These are phyloP conservation scores for Combretum micranthum DNA, from an alignment of 345 rosid species.

Conservation along the genomic window DNA sequence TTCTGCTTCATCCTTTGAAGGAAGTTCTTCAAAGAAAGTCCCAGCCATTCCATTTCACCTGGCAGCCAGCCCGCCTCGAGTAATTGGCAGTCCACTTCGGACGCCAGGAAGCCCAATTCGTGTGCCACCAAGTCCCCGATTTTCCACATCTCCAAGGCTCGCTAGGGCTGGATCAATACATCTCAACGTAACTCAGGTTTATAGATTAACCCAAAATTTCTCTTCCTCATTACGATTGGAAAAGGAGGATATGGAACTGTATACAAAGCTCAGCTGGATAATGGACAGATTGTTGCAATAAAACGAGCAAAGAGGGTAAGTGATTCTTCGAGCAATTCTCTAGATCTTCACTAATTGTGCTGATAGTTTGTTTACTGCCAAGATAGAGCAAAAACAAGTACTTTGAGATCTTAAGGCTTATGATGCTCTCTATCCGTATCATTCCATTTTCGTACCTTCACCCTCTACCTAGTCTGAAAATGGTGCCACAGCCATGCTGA, in stretches of 20 bases:
- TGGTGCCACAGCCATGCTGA: too few species aligned
- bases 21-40: conserved; percentile 46
- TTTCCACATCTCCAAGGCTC: conserved; percentile 68
- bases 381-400: too few species aligned
- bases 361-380: too few species aligned
- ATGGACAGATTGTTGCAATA: conserved; percentile 75
- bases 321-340: conserved; percentile 2
- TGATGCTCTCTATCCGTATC: too few species aligned
- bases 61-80: conserved; percentile 70
- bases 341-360: too few species aligned
- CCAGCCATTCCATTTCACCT: conserved; percentile 59
- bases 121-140: conserved; percentile 79
- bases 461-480: too few species aligned
- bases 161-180: conserved; percentile 56
- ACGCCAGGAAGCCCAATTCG: conserved; percentile 64
- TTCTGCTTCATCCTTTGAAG: conserved; percentile 49
- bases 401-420: too few species aligned
- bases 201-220: conserved; percentile 62
- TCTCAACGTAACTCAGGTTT: conserved; percentile 52
- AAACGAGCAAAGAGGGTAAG: conserved; percentile 91
- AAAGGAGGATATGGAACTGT: conserved; percentile 93
- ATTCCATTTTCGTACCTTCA: too few species aligned
- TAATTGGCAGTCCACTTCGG: conserved; percentile 54
- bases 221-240: conserved; percentile 52
- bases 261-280: conserved; percentile 61